These are phyloP conservation scores for Euphorbia celastroides DNA, from an alignment of 441 rosid genomes.

Conservation along the genomic window DNA sequence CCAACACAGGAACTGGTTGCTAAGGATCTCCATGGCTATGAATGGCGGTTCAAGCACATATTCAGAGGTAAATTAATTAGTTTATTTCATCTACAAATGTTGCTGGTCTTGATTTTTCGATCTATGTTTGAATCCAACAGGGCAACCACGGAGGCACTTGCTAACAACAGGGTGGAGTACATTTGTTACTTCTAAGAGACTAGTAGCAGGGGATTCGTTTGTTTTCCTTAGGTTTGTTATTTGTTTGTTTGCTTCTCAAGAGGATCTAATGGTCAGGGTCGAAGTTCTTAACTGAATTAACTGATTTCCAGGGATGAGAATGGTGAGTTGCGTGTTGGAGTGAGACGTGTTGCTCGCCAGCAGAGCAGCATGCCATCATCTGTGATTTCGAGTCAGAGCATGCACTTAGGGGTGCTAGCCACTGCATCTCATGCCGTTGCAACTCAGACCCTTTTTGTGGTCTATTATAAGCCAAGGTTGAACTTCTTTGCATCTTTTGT, in stretches of 20 bases:
- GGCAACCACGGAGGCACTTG: slow-evolving; percentile 94
- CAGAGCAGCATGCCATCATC: slow-evolving; percentile 79
- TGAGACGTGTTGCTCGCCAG: slow-evolving; percentile 57
- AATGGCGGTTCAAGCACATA: slow-evolving; percentile 93
- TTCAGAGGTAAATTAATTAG: slow-evolving; percentile 57
- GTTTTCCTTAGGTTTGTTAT: slow-evolving; percentile 77
- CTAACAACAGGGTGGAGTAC: slow-evolving; percentile 99
- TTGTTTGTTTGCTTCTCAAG: not conserved
- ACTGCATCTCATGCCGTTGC: slow-evolving; percentile 92
- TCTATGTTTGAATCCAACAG: slow-evolving; percentile 28
- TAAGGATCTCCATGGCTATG: slow-evolving; percentile 79
- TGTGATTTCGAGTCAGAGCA: slow-evolving; percentile 94
- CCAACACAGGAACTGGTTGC: slow-evolving; percentile 87
- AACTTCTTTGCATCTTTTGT: not conserved
- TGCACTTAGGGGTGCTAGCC: slow-evolving; percentile 97
- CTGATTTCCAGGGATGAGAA: slow-evolving; percentile 47
- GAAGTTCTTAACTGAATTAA: slow-evolving; percentile 3
- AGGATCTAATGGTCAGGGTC: not conserved
- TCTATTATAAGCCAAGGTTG: slow-evolving; percentile 91
- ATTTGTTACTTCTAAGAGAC: slow-evolving; percentile 81
- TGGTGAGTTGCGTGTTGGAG: slow-evolving; percentile 82
- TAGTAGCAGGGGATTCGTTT: slow-evolving; percentile 89
- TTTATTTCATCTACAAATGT: not conserved
- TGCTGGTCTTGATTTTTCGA: not conserved
- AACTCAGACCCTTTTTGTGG: slow-evolving; percentile 70